phyloP scores from a whole-genome alignment of 345 rosid species.

The Erodium maritimum region DNA sequence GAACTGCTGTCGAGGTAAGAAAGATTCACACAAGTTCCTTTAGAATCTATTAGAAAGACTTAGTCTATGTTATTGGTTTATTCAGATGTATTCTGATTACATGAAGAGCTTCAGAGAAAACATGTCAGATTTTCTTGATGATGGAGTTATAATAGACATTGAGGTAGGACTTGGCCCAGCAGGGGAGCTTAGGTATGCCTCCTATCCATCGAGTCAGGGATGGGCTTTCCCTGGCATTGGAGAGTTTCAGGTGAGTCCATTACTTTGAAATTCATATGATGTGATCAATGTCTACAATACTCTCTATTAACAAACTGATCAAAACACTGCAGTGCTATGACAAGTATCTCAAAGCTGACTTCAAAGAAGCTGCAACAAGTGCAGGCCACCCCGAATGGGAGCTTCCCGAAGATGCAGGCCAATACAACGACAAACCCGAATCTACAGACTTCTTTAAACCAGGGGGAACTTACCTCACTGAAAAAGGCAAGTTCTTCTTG shows the following conservation, averaged over 20 bases:
- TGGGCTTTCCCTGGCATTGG: slow-evolving; percentile 82
- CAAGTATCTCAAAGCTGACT: slow-evolving; percentile 47
- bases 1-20: slow-evolving; percentile 57
- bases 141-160: slow-evolving; percentile 53
- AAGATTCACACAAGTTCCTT: not conserved
- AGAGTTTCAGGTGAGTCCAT: slow-evolving; percentile 54
- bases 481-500: slow-evolving; percentile 61
- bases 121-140: slow-evolving; percentile 51
- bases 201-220: slow-evolving; percentile 63
- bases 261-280: not conserved
- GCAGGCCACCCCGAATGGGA: slow-evolving; percentile 81
- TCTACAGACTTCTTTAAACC: slow-evolving; percentile 46
- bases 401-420: slow-evolving; percentile 61
- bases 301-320: not conserved
- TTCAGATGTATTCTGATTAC: slow-evolving; percentile 62
- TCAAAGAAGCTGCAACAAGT: slow-evolving; percentile 43
- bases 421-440: slow-evolving; percentile 50
- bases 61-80: slow-evolving; percentile 6
- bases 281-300: not conserved
- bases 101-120: slow-evolving; percentile 69
- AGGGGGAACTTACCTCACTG: slow-evolving; percentile 48
- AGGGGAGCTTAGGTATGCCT: slow-evolving; percentile 85
- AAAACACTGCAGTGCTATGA: slow-evolving; percentile 49
- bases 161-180: slow-evolving; percentile 87
- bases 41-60: no score